Base-by-base conservation (phyloP, 768 basidiomycete species). In the Boletus rubescentipes region DNA sequence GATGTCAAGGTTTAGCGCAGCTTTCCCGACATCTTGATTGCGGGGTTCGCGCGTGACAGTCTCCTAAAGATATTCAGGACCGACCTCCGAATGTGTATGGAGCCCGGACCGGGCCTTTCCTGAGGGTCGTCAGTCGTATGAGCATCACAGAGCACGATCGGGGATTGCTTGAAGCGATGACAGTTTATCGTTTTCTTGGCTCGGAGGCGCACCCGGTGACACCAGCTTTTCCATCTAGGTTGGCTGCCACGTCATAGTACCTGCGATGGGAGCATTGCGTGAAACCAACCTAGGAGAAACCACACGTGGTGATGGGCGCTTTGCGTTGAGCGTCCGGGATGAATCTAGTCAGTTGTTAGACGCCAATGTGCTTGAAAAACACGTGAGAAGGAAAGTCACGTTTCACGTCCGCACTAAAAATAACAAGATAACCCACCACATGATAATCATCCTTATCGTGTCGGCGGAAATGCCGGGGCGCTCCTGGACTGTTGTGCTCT, bases 221-320 rank as follows among this genome's bases (percentile, higher is more conserved):
- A 32, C 42, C 29, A 37, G 36, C 31, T 15, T 31, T 29, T 12
- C 18, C 26, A 23, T 40, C 53, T 26, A 31, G 23, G 41, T 20
- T 36, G 46, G 16, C 35, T 59, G 60, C 57, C 60, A 63, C 49
- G 61, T 63, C 59, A 42, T 34, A 12, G 34, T 4, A 20, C 44
- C 26, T 46, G 32, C 29, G 11, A 32, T 49, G 40, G 23, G 23
- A 30, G 23, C 11, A 11, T 20, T 32, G 14, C 35, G 50, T 36
- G 49, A 29, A 48, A 42, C 30, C 15, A 35, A 48, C 34, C 16
- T 20, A 48, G 29, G n/a, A 23, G 53, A 37, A 36, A 6, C 21
- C 9, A 7, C 11, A 23, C 12, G 45, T 26, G 26, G 26, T 6
- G 26, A 6, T 26, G 26, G 26, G 26, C 26, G 26, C 26, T 26